Evolutionary conservation across 139 green algal species (phyloP).

Genomic region (Tetratostichococcus sp.): DNA sequence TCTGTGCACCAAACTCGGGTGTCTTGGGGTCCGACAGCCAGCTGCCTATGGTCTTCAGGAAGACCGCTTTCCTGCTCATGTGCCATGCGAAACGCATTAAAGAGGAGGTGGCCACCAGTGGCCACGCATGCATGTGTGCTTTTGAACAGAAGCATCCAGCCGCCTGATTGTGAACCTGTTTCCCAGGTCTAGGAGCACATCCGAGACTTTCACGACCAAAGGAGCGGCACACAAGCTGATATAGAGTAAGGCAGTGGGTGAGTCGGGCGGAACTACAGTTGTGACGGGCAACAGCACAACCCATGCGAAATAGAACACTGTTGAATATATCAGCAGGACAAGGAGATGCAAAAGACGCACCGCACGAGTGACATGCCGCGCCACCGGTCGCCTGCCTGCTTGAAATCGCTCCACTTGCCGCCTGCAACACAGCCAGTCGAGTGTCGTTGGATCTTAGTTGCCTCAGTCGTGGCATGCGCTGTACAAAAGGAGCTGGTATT

Average conservation of each 20-base stretch:
- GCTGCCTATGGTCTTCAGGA: slow-evolving; percentile 5
- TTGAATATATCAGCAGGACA: too few species aligned
- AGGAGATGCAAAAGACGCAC: too few species aligned
- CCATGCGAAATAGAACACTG: too few species aligned
- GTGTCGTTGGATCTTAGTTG: not conserved
- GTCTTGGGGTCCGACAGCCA: slow-evolving; percentile 22
- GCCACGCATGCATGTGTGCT: not conserved
- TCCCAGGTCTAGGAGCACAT: too few species aligned
- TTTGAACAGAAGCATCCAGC: not conserved
- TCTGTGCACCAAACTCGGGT: slow-evolving; percentile 1
- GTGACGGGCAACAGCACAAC: too few species aligned
- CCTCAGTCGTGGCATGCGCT: too few species aligned
- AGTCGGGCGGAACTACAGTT: too few species aligned
- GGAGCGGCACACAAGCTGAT: too few species aligned
- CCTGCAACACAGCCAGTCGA: not conserved
- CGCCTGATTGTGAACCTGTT: too few species aligned
- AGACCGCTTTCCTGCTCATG: slow-evolving; percentile 2
- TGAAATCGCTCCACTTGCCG: slow-evolving; percentile 20
- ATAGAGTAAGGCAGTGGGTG: too few species aligned
- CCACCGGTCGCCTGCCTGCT: slow-evolving; percentile 20
- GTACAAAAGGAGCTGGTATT: too few species aligned
- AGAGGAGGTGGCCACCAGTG: not conserved
- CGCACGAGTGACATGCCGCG: not conserved
- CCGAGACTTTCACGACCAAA: too few species aligned
- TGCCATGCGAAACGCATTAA: not conserved